Conservation (phyloP, 2,329 filamentous ascomycete genomes). For the Colletotrichum sp. region DNA sequence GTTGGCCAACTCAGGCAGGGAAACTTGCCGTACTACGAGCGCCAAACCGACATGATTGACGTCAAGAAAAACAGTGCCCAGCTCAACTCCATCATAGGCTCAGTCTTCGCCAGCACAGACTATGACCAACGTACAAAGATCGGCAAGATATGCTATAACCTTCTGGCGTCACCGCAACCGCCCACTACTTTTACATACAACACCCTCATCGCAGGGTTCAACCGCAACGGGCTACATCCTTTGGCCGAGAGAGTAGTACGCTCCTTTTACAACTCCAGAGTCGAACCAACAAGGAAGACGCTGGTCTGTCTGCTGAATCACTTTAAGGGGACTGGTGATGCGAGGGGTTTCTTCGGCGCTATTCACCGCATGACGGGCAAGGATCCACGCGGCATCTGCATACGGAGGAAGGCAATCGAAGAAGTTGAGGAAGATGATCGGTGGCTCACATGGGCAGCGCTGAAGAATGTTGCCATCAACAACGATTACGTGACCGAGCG, state of each 20-base stretch:
- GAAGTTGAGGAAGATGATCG: constrained; percentile 31
- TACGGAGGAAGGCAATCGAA: constrained; percentile 37
- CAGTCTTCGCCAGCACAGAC: background rate
- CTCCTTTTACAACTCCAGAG: constrained; percentile 49
- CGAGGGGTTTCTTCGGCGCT: constrained; percentile 47
- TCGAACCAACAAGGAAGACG: constrained; percentile 54
- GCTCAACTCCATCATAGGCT: constrained; percentile 3
- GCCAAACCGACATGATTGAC: background rate
- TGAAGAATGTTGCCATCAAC: constrained; percentile 25
- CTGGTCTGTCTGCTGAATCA: constrained; percentile 55
- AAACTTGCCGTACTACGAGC: background rate
- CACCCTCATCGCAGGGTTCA: constrained; percentile 70
- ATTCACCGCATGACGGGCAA: constrained; percentile 51
- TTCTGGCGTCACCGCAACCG: constrained; percentile 65
- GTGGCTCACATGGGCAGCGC: constrained; percentile 33
- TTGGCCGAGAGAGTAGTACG: constrained; percentile 59
- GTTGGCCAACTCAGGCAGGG: background rate
- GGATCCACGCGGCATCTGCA: constrained; percentile 43
- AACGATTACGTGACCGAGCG: constrained; percentile 46
- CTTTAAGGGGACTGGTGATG: constrained; percentile 46
- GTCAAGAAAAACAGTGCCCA: background rate
- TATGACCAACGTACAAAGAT: constrained; percentile 24
- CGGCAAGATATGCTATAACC: constrained; percentile 66
- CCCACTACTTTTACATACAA: constrained; percentile 76
- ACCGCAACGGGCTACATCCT: constrained; percentile 50